A percentile compares a stretch with the other conserved stretches of the same genome.
Conservation (phyloP, 805 yeast genomes). For the Candida corydali region DNA sequence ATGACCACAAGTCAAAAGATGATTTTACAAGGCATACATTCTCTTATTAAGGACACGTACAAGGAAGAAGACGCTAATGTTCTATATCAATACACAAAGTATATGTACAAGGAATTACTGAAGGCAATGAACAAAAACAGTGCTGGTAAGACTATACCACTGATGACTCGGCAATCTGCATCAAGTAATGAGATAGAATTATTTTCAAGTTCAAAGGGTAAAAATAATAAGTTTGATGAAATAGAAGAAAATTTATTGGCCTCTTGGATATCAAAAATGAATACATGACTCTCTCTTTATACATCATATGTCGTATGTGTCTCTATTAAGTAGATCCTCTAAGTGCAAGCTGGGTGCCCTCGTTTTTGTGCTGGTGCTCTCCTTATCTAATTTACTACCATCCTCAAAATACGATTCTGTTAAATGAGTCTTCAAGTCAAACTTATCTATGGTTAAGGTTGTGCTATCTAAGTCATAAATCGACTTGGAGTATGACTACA, state of each 20-base stretch:
- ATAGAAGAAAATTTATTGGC: conserved; percentile 37
- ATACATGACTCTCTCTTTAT: too few relatives aligned
- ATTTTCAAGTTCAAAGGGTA: background rate
- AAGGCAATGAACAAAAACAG: conserved; percentile 13
- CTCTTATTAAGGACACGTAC: conserved; percentile 24
- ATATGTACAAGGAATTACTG: conserved; percentile 32
- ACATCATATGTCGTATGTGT: too few relatives aligned
- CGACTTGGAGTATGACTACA: background rate
- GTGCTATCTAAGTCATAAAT: background rate
- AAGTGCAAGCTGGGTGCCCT: background rate
- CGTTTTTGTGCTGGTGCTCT: background rate
- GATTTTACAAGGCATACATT: conserved; percentile 34
- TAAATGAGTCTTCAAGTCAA: too few relatives aligned
- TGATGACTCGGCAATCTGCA: too few relatives aligned
- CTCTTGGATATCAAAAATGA: conserved; percentile 27
- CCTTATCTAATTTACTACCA: too few relatives aligned
- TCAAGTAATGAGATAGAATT: conserved; percentile 6
- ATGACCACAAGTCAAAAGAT: conserved; percentile 34
- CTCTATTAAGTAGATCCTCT: background rate
- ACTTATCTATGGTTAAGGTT: too few relatives aligned
- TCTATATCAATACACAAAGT: conserved; percentile 37
- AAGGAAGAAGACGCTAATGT: conserved; percentile 17
- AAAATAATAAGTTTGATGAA: conserved; percentile 26
- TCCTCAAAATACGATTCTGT: too few relatives aligned
- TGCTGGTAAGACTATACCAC: conserved; percentile 31